These are phyloP conservation scores for Leucaena leucocephala DNA, from an alignment of 306 rosid genomes.

Conservation along the genomic window DNA sequence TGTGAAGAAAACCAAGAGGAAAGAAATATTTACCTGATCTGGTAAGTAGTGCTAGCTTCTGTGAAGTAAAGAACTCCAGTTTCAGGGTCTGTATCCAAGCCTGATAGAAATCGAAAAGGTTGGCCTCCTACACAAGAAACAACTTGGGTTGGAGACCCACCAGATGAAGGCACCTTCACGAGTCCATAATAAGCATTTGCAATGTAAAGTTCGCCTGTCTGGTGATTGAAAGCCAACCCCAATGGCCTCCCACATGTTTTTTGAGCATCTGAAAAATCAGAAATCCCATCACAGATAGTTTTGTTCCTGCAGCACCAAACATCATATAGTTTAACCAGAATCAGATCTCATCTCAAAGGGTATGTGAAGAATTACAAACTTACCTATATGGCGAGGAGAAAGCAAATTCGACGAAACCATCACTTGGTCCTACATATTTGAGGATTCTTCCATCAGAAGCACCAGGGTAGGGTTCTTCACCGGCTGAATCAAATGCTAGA, in stretches of 20 bases:
- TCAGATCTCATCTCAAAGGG: background rate
- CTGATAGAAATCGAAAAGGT: conserved; percentile 27
- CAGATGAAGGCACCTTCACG: conserved; percentile 10
- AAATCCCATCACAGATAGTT: conserved; percentile 51
- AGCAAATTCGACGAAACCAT: conserved; percentile 3
- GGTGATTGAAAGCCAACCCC: conserved; percentile 48
- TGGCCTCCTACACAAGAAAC: conserved; percentile 14
- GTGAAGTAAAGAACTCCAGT: conserved; percentile 53
- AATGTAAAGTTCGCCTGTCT: conserved; percentile 36
- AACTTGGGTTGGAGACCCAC: conserved; percentile 39
- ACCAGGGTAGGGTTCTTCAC: conserved; percentile 5
- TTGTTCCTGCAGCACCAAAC: conserved; percentile 37
- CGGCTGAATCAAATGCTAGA: background rate
- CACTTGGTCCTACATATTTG: background rate
- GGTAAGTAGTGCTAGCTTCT: conserved; percentile 40
- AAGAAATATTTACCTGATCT: conserved; percentile 32
- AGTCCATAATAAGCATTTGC: conserved; percentile 57
- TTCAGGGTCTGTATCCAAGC: conserved; percentile 45
- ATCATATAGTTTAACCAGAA: conserved; percentile 1
- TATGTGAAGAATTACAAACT: background rate
- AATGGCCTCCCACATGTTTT: conserved; percentile 60
- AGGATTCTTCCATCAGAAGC: conserved; percentile 6
- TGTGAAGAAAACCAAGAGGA: background rate
- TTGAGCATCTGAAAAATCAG: conserved; percentile 44
- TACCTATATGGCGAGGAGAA: background rate